These are phyloP conservation scores for Apiospora aurea DNA, from an alignment of 2,329 filamentous ascomycete genomes.

Conservation along the genomic window DNA sequence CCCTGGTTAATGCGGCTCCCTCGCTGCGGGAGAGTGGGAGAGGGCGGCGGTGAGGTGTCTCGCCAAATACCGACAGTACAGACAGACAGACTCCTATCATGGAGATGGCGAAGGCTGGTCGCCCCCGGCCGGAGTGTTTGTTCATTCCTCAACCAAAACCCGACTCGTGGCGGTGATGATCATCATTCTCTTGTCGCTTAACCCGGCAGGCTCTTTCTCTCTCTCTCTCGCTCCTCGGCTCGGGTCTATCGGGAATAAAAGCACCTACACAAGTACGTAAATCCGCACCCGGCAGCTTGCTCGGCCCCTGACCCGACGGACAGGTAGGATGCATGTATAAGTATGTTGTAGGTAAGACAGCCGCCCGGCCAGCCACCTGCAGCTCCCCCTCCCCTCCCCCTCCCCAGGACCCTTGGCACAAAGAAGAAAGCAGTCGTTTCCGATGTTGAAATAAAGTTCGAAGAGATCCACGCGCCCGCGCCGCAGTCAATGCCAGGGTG, in stretches of 20 bases:
- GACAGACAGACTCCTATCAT: neutral
- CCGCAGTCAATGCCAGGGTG: constrained; percentile 1
- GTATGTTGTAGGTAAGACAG: neutral
- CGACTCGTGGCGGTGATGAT: neutral
- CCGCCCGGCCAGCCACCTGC: neutral
- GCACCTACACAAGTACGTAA: neutral
- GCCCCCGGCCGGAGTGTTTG: neutral
- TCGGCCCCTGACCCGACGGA: neutral
- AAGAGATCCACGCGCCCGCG: neutral
- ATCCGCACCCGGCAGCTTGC: neutral
- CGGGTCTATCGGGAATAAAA: neutral
- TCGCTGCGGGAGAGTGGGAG: neutral
- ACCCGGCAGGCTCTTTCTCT: neutral
- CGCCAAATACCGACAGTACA: neutral
- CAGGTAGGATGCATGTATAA: neutral
- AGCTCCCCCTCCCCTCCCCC: neutral
- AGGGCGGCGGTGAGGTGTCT: neutral
- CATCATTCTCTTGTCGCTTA: neutral
- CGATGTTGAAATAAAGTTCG: neutral
- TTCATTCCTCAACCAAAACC: neutral
- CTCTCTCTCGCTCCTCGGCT: too few species aligned
- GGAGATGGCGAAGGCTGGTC: neutral
- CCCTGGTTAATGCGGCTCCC: neutral
- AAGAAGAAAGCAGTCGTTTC: neutral
- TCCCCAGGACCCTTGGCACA: neutral